A percentile compares a stretch with the other conserved stretches of the same genome.
Conservation (phyloP, 2,329 filamentous ascomycete species). For the Aspergillus fischeri region DNA sequence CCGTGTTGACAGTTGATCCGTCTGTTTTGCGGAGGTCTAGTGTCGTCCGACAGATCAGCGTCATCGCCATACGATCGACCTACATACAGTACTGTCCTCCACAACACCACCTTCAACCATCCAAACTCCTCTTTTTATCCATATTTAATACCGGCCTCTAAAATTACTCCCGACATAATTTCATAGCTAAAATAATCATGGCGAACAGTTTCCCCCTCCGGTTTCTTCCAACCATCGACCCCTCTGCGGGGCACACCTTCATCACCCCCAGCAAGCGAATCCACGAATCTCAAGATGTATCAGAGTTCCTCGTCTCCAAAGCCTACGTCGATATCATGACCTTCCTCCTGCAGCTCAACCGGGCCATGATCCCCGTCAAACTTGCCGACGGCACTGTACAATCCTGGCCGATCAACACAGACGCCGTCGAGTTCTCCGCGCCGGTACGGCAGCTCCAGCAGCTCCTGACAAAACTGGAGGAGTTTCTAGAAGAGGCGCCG, state of each 20-base stretch:
- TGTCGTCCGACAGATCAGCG: background rate
- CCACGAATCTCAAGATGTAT: conserved; percentile 76
- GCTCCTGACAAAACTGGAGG: conserved; percentile 62
- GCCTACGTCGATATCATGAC: conserved; percentile 84
- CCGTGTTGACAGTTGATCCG: background rate
- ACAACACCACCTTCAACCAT: background rate
- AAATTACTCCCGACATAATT: background rate
- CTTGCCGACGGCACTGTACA: conserved; percentile 36
- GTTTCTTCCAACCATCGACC: conserved; percentile 47
- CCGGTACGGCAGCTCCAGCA: conserved; percentile 62
- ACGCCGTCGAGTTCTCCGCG: conserved; percentile 47
- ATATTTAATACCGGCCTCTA: background rate
- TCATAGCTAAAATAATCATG: background rate
- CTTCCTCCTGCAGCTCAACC: conserved; percentile 87
- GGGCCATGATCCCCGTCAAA: conserved; percentile 72
- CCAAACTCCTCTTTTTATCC: background rate
- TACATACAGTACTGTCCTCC: background rate
- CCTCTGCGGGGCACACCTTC: conserved; percentile 54
- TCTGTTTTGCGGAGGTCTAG: background rate
- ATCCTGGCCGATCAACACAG: conserved; percentile 46
- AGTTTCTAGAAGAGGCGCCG: conserved; percentile 71
- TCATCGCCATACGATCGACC: background rate
- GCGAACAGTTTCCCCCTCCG: conserved; percentile 19
- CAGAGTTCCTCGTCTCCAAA: conserved; percentile 70
- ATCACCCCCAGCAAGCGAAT: conserved; percentile 71